Base-by-base conservation (phyloP, 345 rosid species). In the Brassica rapa region DNA sequence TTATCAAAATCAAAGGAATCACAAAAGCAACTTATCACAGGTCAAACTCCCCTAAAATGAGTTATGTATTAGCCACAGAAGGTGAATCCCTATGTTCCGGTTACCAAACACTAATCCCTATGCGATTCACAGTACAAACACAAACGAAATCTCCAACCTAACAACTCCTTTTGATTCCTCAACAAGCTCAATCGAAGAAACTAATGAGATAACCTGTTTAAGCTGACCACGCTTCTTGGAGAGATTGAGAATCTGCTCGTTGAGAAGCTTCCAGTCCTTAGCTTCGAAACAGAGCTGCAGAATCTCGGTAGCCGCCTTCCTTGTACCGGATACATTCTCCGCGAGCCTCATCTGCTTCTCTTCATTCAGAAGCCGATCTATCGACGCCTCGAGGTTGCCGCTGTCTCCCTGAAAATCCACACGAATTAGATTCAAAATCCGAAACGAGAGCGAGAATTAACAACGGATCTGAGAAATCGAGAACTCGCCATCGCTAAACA, bases 171-270 rank as follows among this genome's bases (percentile, higher is more conserved):
- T 14, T 4, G 29, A 39, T 55, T 74, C 27, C 16, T 15, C n/a
- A 62, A 62, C 23, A 55, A 74, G 23, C 33, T 80, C 16, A 74
- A 27, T 25, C 66, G 4, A 75, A 41, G 19, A 37, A 57, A 21
- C 16, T 29, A n/a, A 70, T 21, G 57, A 32, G 72, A 70, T 71
- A 3, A 94, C 99, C 98, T 95, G 98, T 83, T 95, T 95, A 29
- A 95, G 96, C 82, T 93, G 98, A 15, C 98, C 99, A 25, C 99
- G 97, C 66, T 92, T 92, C 79, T 95, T 95, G 10, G 99, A 91
- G 23, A 95, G 79, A 70, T 89, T 84, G 49, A 89, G 73, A 83
- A 95, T 95, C 85, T 95, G 99, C 70, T 81, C 83, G n/a, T 81
- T 81, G 12, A 81, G 59, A 57, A 89, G 62, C 78, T 90, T 95